Evolutionary conservation across 2,329 filamentous ascomycete genomes (phyloP).

Genomic region (Colletotrichum falcatum): DNA sequence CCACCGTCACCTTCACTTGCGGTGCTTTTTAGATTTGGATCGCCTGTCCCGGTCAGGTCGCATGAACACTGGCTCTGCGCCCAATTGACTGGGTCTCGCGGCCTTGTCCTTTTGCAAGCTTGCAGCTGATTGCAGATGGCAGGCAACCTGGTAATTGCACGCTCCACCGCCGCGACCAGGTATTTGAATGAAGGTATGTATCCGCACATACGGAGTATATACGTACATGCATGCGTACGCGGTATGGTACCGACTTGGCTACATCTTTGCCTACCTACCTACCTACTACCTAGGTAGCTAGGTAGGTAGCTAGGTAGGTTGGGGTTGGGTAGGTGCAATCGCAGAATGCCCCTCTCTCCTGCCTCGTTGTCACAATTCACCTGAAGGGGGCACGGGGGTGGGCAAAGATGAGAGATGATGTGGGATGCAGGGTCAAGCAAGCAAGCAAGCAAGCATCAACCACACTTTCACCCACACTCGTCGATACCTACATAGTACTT

Average conservation of each 20-base stretch:
- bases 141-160: conserved; percentile 41
- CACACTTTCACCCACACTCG: background rate
- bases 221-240: background rate
- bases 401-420: background rate
- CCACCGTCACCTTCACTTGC: background rate
- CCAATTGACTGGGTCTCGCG: conserved; percentile 38
- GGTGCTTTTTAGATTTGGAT: conserved; percentile 41
- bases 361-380: conserved; percentile 4
- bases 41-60: conserved; percentile 40
- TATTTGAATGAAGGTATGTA: background rate
- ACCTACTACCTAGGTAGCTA: too few relatives aligned
- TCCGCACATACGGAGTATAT: background rate
- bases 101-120: conserved; percentile 34
- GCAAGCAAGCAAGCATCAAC: background rate
- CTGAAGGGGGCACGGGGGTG: background rate
- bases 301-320: too few relatives aligned
- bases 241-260: background rate
- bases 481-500: background rate
- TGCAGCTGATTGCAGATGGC: conserved; percentile 40
- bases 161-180: conserved; percentile 27
- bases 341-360: conserved; percentile 1
- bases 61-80: conserved; percentile 39
- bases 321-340: background rate
- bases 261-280: background rate
- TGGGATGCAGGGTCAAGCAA: background rate